Percentiles rank a stretch among this genome's conserved stretches.
Conservation (phyloP, 2,329 filamentous ascomycete genomes). For the Diaporthe destruens region DNA sequence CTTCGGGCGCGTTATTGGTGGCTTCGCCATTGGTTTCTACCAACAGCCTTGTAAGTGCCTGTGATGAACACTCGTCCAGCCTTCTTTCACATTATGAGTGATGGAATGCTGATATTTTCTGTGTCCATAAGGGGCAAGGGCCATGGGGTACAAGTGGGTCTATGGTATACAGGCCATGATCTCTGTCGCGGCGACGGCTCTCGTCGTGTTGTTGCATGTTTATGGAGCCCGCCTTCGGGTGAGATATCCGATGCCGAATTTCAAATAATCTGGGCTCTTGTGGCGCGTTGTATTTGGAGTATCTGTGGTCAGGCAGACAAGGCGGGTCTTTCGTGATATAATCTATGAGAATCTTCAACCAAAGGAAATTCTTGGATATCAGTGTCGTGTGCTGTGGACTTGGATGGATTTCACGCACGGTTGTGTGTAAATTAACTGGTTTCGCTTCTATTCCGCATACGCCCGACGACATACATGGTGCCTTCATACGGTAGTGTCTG, state of each 20-base stretch:
- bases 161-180: neutral
- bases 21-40: neutral
- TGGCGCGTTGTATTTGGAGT: neutral
- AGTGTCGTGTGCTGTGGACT: no score
- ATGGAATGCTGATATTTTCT: neutral
- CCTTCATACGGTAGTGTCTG: no score
- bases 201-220: slow-evolving; percentile 3
- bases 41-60: neutral
- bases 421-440: no score
- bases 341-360: neutral
- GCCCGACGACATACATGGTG: no score
- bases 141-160: slow-evolving; percentile 1
- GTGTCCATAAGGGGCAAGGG: neutral
- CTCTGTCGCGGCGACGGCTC: neutral
- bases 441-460: no score
- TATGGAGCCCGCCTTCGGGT: neutral
- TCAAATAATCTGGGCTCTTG: neutral
- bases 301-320: neutral
- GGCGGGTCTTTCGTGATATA: neutral
- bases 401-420: no score
- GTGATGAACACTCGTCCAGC: neutral
- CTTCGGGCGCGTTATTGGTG: neutral
- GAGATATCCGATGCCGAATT: neutral
- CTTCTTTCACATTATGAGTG: neutral
- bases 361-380: no score